A percentile compares a stretch with the other conserved stretches of the same genome.
Conservation (phyloP, 2,329 filamentous ascomycete genomes). For the Trichophyton verrucosum region DNA sequence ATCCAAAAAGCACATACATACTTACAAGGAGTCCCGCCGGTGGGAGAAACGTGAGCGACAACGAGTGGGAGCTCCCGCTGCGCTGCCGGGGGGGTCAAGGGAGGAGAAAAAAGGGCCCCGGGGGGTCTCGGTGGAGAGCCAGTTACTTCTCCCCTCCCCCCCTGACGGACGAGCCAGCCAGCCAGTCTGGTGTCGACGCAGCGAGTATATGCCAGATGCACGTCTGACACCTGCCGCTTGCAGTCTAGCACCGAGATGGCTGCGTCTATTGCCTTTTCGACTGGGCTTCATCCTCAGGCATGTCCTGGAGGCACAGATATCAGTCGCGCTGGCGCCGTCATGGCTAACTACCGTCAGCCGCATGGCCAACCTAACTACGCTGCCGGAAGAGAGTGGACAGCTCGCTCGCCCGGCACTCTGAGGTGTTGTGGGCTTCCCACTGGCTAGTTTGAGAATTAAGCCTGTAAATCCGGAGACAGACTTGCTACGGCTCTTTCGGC, state of each 20-base stretch:
- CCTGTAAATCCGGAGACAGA: not conserved
- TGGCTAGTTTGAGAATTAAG: not conserved
- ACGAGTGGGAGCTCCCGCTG: not conserved
- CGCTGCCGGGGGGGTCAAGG: no score
- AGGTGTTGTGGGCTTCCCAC: not conserved
- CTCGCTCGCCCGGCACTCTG: not conserved
- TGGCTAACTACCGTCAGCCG: not conserved
- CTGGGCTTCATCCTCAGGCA: not conserved
- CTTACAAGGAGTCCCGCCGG: not conserved
- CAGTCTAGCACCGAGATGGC: not conserved
- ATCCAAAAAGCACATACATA: not conserved
- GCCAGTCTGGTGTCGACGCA: not conserved
- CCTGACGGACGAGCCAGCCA: not conserved
- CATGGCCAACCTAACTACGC: not conserved
- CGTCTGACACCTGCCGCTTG: not conserved
- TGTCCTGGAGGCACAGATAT: not conserved
- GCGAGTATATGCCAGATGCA: not conserved
- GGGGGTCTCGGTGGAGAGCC: not conserved
- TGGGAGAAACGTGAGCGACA: not conserved
- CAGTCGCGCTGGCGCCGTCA: not conserved
- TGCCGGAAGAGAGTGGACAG: not conserved
- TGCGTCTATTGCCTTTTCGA: slow-evolving; percentile 1
- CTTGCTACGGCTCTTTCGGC: not conserved
- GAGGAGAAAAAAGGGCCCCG: not conserved
- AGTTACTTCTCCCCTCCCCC: not conserved